Percentiles rank a stretch among this genome's conserved stretches.
phyloP scores from a whole-genome alignment of 768 basidiomycete genomes.

The Brasilioporus rufonigricans region DNA sequence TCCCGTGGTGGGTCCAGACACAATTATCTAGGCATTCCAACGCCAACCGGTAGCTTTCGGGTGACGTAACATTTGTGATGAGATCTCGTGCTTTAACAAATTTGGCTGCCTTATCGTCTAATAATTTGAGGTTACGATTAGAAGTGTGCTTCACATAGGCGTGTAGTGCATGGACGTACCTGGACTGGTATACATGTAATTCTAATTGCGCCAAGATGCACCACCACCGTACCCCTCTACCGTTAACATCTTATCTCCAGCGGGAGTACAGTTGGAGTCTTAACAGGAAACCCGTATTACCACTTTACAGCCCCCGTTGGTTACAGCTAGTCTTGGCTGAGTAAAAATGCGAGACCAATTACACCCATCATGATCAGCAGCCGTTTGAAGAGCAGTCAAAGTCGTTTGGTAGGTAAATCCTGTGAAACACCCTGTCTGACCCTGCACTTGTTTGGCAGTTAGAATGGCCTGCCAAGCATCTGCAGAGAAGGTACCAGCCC shows the following conservation, averaged over 20 bases:
- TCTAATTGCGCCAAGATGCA: background rate
- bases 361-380: background rate
- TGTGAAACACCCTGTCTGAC: background rate
- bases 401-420: background rate
- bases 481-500: background rate
- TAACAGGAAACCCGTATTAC: background rate
- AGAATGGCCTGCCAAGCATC: background rate
- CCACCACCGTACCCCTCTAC: background rate
- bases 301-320: background rate
- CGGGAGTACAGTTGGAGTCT: background rate
- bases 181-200: slow-evolving; percentile 1
- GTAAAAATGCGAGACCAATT: background rate
- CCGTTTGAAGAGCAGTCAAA: background rate
- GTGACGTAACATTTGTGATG: background rate
- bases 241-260: background rate
- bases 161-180: background rate
- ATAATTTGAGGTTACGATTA: background rate
- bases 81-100: slow-evolving; percentile 1
- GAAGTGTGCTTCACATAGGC: background rate
- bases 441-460: background rate
- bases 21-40: background rate
- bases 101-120: background rate
- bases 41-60: background rate
- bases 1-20: background rate
- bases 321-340: background rate